phyloP scores from a whole-genome alignment of 805 yeast species.

The Kazachstania taianensis region DNA sequence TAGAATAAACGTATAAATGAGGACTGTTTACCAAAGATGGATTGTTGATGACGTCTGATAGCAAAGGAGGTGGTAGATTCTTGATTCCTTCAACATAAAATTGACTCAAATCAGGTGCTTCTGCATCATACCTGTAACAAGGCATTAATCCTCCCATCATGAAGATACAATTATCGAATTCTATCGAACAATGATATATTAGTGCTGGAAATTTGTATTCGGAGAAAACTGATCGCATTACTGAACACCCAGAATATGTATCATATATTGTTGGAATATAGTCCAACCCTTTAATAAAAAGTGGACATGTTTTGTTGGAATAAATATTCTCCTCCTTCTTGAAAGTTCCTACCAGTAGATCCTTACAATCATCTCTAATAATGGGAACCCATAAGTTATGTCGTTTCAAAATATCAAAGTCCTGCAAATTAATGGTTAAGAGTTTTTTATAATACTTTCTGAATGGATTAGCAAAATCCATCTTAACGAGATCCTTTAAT shows the following conservation, averaged over 20 bases:
- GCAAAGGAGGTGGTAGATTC: conserved; percentile 39
- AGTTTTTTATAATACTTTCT: conserved; percentile 18
- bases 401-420: conserved; percentile 11
- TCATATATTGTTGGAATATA: conserved; percentile 19
- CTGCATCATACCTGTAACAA: conserved; percentile 17
- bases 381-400: conserved; percentile 27
- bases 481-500: background rate
- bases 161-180: conserved; percentile 31
- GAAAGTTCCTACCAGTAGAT: conserved; percentile 3
- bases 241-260: conserved; percentile 19
- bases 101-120: conserved; percentile 28
- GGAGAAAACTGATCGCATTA: conserved; percentile 29
- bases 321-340: conserved; percentile 5
- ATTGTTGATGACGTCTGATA: conserved; percentile 32
- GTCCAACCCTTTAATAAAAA: conserved; percentile 18
- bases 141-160: conserved; percentile 38
- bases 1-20: conserved; percentile 30
- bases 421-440: conserved; percentile 14
- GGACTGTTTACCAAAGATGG: conserved; percentile 35
- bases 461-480: conserved; percentile 12
- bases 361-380: conserved; percentile 9
- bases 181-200: conserved; percentile 36
- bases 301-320: conserved; percentile 14
- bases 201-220: conserved; percentile 34
- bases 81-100: conserved; percentile 31